Base-by-base conservation (phyloP, 2,329 filamentous ascomycete species). In the Fusarium floridanum region DNA sequence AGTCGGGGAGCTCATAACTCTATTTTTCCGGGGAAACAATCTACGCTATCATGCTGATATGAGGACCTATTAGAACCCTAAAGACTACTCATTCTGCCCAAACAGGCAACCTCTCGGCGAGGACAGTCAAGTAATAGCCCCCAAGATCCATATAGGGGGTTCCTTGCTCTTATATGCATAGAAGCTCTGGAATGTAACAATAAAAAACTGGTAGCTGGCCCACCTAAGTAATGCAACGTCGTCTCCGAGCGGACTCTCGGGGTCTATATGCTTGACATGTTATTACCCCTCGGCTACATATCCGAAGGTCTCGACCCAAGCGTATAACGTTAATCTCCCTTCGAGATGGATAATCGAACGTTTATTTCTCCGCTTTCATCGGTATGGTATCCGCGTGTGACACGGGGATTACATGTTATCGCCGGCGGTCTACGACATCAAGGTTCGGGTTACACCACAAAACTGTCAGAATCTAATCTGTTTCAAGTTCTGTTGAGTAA, bases 401-500 rank as follows among this genome's bases (percentile, higher is more conserved):
- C 24, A 29, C 48, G 22, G 45, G 27, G 50, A 20, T 55, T 55
- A 34, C 50, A 29, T 55, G 22, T 27, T 56, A 56, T 56, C 53
- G 20, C 53, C 48, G 27, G 16, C 48, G 24, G 24, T 53, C 48
- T 29, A n/a, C 43, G 16, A 32, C 14, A n/a, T 53, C 9, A 53
- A 53, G 17, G 48, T 29, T 29, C 10, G 45, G 45, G 48, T 29
- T n/a, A 11, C 3, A 53, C 7, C 16, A 53, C 4, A 32, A 32
- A 3, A 17, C 48, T 29, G 24, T 12, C 24, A 53, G 48, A 53
- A 53, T 53, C 48, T 53, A 27, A 59, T 59, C 22, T n/a, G 55
- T 59, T 39, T 59, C 55, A 59, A 59, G 36, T 59, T 59, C 34
- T 36, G 55, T 39, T 59, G 55, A 59, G 55, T 10, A 24, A 37